These are phyloP conservation scores for Cyberlindnera petersonii DNA, from an alignment of 805 yeast species.

Conservation along the genomic window DNA sequence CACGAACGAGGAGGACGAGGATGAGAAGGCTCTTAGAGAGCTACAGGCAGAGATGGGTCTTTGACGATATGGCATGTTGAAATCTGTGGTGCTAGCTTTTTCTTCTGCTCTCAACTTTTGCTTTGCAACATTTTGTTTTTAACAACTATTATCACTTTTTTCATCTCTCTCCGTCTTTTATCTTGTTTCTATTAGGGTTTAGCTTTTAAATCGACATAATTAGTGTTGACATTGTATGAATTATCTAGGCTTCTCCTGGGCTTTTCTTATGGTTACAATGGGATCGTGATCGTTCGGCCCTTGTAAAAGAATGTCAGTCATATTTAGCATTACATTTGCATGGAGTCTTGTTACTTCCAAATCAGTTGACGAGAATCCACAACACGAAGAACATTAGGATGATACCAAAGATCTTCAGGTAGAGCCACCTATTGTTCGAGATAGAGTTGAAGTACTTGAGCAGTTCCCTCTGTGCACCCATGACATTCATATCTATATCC, in stretches of 20 bases:
- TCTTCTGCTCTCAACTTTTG: not conserved
- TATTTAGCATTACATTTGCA: too few relatives aligned
- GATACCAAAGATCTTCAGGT: slow-evolving; percentile 84
- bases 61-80: slow-evolving; percentile 27
- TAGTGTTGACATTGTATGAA: too few relatives aligned
- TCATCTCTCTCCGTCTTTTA: not conserved
- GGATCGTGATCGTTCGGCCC: too few relatives aligned
- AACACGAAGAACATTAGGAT: slow-evolving; percentile 69
- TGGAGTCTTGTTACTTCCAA: not conserved
- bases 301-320: too few relatives aligned
- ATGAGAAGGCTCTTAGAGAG: slow-evolving; percentile 75
- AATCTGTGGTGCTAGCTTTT: not conserved
- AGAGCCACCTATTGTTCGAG: slow-evolving; percentile 88
- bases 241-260: too few relatives aligned
- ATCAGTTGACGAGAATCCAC: slow-evolving; percentile 72
- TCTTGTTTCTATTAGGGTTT: too few relatives aligned
- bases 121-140: too few relatives aligned
- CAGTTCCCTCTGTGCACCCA: slow-evolving; percentile 92
- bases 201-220: not conserved
- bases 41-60: slow-evolving; percentile 86
- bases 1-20: slow-evolving; percentile 75
- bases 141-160: not conserved
- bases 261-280: too few relatives aligned
- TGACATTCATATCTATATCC: slow-evolving; percentile 82
- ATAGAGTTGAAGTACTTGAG: slow-evolving; percentile 85